phyloP scores from a whole-genome alignment of 108 stramenopile genomes.

The Skeletonema potamos region DNA sequence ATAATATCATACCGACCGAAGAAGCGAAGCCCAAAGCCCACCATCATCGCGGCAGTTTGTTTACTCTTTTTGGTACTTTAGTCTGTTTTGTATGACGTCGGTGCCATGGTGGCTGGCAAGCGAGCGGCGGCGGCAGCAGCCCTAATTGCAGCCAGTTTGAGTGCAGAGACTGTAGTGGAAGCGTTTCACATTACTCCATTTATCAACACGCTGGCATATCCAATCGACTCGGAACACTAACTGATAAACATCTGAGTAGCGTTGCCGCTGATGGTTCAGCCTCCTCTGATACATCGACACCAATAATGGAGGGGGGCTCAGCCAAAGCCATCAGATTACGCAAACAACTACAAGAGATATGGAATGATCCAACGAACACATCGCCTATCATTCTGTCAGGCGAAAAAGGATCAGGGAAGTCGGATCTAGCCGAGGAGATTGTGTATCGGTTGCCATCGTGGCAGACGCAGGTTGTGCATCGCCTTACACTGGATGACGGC shows the following conservation, averaged over 20 bases:
- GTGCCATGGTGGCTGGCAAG: not conserved
- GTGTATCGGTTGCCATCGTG: constrained; percentile 26
- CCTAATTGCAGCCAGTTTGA: not conserved
- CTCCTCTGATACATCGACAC: not conserved
- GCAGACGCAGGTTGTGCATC: constrained; percentile 31
- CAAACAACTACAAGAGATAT: constrained; percentile 36
- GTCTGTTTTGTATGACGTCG: too few species aligned
- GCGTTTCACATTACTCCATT: not conserved
- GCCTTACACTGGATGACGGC: constrained; percentile 19
- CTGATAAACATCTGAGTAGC: not conserved
- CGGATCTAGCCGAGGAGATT: constrained; percentile 31
- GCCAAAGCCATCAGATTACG: constrained; percentile 25
- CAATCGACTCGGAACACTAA: too few species aligned
- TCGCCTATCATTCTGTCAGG: constrained; percentile 31
- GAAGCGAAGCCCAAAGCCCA: too few species aligned
- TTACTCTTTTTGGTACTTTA: too few species aligned
- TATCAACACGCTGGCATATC: too few species aligned
- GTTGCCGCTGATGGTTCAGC: not conserved
- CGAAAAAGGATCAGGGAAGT: constrained; percentile 31
- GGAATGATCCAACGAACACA: constrained; percentile 16
- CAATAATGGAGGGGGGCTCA: constrained; percentile 26
- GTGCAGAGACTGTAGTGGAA: not conserved
- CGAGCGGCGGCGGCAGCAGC: not conserved
- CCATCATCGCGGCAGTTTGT: too few species aligned
- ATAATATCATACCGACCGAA: too few species aligned